Evolutionary conservation across 116 monocot genomes (phyloP).

Genomic region (Cymodocea nodosa): DNA sequence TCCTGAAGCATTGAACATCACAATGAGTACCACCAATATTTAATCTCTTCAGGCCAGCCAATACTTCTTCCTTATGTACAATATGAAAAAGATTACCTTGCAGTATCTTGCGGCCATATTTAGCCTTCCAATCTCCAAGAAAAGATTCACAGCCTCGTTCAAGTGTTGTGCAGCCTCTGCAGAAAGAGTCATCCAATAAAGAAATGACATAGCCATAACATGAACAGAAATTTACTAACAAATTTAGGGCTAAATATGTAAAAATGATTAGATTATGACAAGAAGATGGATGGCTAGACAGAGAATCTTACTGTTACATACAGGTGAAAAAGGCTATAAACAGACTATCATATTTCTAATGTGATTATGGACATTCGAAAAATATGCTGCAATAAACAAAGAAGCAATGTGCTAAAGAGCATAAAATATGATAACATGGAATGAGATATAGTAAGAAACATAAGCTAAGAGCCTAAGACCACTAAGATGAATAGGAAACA

Average conservation of each 20-base stretch:
- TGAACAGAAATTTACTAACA: neutral
- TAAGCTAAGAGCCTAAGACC: too few relatives aligned
- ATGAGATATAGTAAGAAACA: too few relatives aligned
- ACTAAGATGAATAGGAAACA: too few relatives aligned
- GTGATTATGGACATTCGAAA: too few relatives aligned
- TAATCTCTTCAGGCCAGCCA: neutral
- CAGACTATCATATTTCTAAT: too few relatives aligned
- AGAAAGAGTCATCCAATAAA: conserved; percentile 9
- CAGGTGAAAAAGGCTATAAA: too few relatives aligned
- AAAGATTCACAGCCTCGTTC: conserved; percentile 73
- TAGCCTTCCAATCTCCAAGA: conserved; percentile 87
- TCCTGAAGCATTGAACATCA: conserved; percentile 32
- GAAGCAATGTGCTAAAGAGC: too few relatives aligned
- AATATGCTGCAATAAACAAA: too few relatives aligned
- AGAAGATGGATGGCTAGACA: neutral
- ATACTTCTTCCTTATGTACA: neutral
- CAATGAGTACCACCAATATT: neutral
- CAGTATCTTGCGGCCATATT: conserved; percentile 98
- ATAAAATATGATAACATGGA: too few relatives aligned
- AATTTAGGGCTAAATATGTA: neutral
- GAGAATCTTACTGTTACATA: neutral
- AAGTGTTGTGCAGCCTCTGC: conserved; percentile 69
- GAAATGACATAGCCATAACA: neutral
- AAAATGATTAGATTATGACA: neutral
- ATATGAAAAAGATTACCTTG: conserved; percentile 39